A percentile compares a stretch with the other conserved stretches of the same genome.
phyloP scores from a whole-genome alignment of 176 grass and related monocot species.

The Juncus inflexus region DNA sequence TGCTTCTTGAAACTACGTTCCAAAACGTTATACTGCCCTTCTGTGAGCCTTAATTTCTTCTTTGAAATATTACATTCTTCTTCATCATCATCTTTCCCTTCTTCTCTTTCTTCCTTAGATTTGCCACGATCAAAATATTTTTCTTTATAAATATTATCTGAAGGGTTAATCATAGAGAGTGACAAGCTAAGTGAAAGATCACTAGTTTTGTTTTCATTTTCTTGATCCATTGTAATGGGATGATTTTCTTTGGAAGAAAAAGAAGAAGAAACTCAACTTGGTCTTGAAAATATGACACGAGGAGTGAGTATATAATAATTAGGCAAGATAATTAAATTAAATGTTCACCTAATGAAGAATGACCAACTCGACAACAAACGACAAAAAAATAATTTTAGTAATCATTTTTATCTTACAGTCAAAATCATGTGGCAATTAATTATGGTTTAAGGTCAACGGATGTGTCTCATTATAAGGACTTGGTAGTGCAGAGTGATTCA shows the following conservation, averaged over 20 bases:
- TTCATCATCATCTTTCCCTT: conserved; percentile 17
- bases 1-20: conserved; percentile 60
- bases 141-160: conserved; percentile 10
- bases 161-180: background rate
- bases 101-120: conserved; percentile 8
- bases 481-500: conserved; percentile 22
- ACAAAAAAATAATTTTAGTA: conserved; percentile 19
- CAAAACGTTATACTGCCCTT: conserved; percentile 6
- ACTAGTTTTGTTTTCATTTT: conserved; percentile 16
- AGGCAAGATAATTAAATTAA: background rate
- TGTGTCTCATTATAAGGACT: background rate
- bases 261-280: background rate
- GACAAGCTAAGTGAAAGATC: conserved; percentile 20
- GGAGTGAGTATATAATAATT: conserved; percentile 3
- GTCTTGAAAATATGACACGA: background rate
- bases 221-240: conserved; percentile 12
- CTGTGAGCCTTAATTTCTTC: conserved; percentile 26
- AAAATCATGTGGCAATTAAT: background rate
- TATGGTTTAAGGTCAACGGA: conserved; percentile 4
- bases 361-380: conserved; percentile 16
- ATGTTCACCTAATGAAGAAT: conserved; percentile 2
- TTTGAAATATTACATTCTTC: conserved; percentile 16
- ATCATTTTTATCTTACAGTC: background rate
- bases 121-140: conserved; percentile 9
- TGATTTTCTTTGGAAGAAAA: background rate